phyloP scores from a whole-genome alignment of 306 rosid genomes.

The Vigna trinervia region DNA sequence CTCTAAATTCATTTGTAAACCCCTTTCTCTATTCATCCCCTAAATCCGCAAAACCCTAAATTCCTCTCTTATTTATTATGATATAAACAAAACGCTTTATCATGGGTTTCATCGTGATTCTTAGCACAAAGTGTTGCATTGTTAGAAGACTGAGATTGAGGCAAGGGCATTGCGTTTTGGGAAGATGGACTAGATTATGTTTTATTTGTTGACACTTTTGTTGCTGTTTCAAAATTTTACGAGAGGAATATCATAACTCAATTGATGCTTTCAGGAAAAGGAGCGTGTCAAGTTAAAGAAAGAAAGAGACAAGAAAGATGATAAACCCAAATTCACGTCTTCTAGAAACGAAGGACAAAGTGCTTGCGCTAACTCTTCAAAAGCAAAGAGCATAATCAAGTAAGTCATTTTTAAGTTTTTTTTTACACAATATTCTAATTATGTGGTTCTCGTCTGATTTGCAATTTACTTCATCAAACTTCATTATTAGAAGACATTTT shows the following conservation, averaged over 20 bases:
- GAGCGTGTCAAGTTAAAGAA: constrained; percentile 67
- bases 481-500: too few relatives aligned
- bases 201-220: not conserved
- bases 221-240: not conserved
- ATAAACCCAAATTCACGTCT: constrained; percentile 48
- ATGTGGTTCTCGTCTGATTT: not conserved
- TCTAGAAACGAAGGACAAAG: constrained; percentile 52
- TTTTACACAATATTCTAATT: constrained; percentile 11
- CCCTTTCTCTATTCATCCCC: too few relatives aligned
- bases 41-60: too few relatives aligned
- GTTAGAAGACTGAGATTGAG: too few relatives aligned
- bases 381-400: constrained; percentile 53
- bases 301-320: constrained; percentile 63
- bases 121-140: too few relatives aligned
- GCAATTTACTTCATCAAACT: too few relatives aligned
- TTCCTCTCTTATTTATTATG: too few relatives aligned
- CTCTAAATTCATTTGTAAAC: too few relatives aligned
- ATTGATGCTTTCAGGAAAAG: constrained; percentile 69
- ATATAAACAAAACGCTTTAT: too few relatives aligned
- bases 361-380: constrained; percentile 38
- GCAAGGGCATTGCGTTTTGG: too few relatives aligned
- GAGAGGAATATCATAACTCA: constrained; percentile 27
- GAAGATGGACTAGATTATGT: not conserved
- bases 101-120: too few relatives aligned
- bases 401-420: constrained; percentile 46